phyloP scores from a whole-genome alignment of 1,139 yeast species.

The Eremothecium coryli region DNA sequence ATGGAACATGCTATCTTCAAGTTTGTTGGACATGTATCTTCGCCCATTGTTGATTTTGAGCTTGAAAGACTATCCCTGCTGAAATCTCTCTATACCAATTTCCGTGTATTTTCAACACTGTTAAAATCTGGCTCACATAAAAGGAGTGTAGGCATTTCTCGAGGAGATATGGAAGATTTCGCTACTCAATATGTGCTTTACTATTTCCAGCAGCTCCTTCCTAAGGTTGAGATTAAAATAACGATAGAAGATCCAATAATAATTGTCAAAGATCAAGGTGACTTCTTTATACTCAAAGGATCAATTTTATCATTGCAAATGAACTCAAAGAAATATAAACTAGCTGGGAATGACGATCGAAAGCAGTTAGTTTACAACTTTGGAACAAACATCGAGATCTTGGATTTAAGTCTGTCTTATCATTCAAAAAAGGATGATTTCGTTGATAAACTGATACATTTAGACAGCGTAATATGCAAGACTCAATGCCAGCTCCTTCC shows the following conservation, averaged over 20 bases:
- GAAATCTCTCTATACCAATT: slow-evolving; percentile 27
- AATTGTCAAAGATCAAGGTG: slow-evolving; percentile 20
- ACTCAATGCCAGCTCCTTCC: slow-evolving; percentile 25
- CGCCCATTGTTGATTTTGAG: slow-evolving; percentile 35
- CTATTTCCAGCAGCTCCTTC: slow-evolving; percentile 24
- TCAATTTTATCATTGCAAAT: slow-evolving; percentile 15
- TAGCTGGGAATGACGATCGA: slow-evolving; percentile 10
- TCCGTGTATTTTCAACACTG: slow-evolving; percentile 19
- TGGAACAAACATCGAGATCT: slow-evolving; percentile 18
- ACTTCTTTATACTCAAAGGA: slow-evolving; percentile 18
- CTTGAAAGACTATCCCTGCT: slow-evolving; percentile 29
- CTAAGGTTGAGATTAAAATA: slow-evolving; percentile 24
- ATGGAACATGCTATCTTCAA: slow-evolving; percentile 43
- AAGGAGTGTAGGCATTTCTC: background rate
- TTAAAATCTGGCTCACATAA: too few species aligned
- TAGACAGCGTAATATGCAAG: slow-evolving; percentile 21
- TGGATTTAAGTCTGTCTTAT: slow-evolving; percentile 15
- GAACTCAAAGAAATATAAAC: slow-evolving; percentile 17
- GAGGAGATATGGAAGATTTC: background rate
- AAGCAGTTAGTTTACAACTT: slow-evolving; percentile 17
- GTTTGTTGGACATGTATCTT: slow-evolving; percentile 42
- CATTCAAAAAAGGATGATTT: slow-evolving; percentile 11
- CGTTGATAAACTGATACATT: slow-evolving; percentile 17
- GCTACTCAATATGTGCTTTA: slow-evolving; percentile 10
- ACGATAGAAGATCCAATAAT: slow-evolving; percentile 29